A percentile compares a stretch with the other conserved stretches of the same genome.
These are phyloP conservation scores for Trichoderma reesei DNA, from an alignment of 495 filamentous ascomycete genomes.

Conservation along the genomic window DNA sequence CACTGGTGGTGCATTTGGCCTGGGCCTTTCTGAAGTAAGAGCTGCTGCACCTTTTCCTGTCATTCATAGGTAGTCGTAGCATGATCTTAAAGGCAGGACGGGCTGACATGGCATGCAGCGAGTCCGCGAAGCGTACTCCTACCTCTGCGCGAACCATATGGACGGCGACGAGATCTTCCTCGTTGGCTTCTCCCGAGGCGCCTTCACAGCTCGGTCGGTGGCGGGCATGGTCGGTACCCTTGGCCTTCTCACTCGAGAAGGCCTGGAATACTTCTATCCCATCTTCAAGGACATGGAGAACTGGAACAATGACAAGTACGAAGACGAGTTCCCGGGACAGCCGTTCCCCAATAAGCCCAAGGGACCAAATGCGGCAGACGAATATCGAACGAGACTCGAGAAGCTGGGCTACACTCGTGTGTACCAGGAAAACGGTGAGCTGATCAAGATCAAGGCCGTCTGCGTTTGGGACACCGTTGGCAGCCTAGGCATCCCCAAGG, in stretches of 20 bases:
- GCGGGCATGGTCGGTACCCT: conserved; percentile 51
- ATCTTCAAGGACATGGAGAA: conserved; percentile 57
- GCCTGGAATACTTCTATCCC: conserved; percentile 52
- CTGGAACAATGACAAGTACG: conserved; percentile 40
- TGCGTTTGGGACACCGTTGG: conserved; percentile 56
- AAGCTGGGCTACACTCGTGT: conserved; percentile 30
- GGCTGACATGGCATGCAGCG: conserved; percentile 28
- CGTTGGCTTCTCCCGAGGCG: conserved; percentile 62
- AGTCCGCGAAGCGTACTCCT: conserved; percentile 57
- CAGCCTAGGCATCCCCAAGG: conserved; percentile 42
- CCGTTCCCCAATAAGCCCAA: conserved; percentile 52
- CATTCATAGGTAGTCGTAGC: not conserved
- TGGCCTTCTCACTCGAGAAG: conserved; percentile 53
- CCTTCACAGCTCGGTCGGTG: conserved; percentile 60
- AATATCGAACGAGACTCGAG: conserved; percentile 26
- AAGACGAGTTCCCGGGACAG: conserved; percentile 44
- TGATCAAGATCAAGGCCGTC: conserved; percentile 41
- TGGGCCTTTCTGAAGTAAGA: conserved; percentile 36
- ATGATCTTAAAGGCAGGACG: too few species aligned
- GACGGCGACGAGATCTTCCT: conserved; percentile 62
- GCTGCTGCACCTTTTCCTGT: conserved; percentile 1
- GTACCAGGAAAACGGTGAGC: conserved; percentile 22
- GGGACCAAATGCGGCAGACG: conserved; percentile 24
- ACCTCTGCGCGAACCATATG: conserved; percentile 56
- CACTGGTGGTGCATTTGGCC: conserved; percentile 41